Base-by-base conservation (phyloP, 2,329 filamentous ascomycete species). In the Lachnellula suecica region DNA sequence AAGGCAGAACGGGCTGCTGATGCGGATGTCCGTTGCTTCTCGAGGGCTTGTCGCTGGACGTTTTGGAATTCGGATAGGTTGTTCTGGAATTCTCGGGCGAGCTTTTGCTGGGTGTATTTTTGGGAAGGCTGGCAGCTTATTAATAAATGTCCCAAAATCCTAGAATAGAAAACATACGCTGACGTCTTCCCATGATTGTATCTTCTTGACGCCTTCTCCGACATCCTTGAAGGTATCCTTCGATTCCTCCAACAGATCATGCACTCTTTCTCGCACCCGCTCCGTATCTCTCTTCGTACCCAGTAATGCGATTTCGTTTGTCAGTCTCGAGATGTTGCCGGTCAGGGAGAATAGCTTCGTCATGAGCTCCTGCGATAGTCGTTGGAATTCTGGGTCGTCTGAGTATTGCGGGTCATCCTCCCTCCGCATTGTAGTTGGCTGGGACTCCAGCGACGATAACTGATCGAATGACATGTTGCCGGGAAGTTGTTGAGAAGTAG, bases 101-200 rank as follows among this genome's bases (percentile, higher is more conserved):
- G 81, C 71, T 97, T 97, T 63, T 93, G 89, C 66, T 97, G 93
- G 20, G 91, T 94, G 76, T 96, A 97, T 72, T 93, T 95, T 77
- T 99, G 94, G 49, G 91, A 89, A 55, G 93, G 90, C 91, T 96
- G 54, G 31, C 40, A 43, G 11, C 5, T 43, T 8, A 34, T 59
- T 51, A 58, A 46, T 44, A 44, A 19, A 23, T 27, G 44, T 37
- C 23, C 50, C 52, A 15, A 48, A 4, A 48, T 22, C 55, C 51
- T 70, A 1, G n/a, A n/a, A n/a, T 23, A 4, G 10, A 42, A 4
- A 38, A 60, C 81, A 61, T 78, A 91, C 88, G 68, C 86, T 89
- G 47, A 91, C 84, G 66, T 93, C 91, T 68, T 85, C 89, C 91
- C 83, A 97, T 37, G 82, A 82, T 69, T 95, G 89, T 43, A 97